These are phyloP conservation scores for Fraxinus quadrangulata DNA, from an alignment of 257 asterid genomes.

Conservation along the genomic window DNA sequence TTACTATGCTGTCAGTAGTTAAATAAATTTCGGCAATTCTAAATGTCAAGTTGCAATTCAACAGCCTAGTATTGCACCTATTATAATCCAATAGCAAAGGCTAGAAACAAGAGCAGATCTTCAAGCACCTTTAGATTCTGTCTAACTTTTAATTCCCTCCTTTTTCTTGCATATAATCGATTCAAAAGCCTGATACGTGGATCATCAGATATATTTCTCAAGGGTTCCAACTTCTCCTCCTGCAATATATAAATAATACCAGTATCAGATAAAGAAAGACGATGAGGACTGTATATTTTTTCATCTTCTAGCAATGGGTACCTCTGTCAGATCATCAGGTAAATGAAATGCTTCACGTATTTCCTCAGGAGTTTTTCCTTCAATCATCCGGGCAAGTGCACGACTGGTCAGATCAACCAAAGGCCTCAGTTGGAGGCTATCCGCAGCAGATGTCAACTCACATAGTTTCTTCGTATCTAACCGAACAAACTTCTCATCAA, in stretches of 20 bases:
- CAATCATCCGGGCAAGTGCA: constrained; percentile 94
- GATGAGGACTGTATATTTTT: background rate
- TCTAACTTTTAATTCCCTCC: constrained; percentile 84
- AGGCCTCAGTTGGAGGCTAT: constrained; percentile 89
- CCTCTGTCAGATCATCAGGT: constrained; percentile 99
- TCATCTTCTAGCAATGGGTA: constrained; percentile 43
- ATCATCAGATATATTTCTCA: constrained; percentile 83
- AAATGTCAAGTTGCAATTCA: background rate
- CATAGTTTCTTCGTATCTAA: constrained; percentile 88
- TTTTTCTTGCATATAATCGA: constrained; percentile 85
- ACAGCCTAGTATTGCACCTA: background rate
- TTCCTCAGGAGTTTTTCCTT: constrained; percentile 92
- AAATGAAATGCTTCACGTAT: constrained; percentile 83
- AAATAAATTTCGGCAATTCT: constrained; percentile 21
- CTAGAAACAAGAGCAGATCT: constrained; percentile 11
- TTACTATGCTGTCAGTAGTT: background rate
- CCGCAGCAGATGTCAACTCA: constrained; percentile 97
- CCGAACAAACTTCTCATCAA: constrained; percentile 89
- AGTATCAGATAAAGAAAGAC: constrained; percentile 31
- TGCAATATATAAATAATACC: constrained; percentile 35
- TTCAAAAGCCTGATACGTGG: constrained; percentile 90
- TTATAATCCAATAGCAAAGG: background rate
- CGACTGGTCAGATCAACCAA: constrained; percentile 94
- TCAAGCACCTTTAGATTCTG: constrained; percentile 70
- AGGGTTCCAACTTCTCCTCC: constrained; percentile 98